Conservation (phyloP, 352 stramenopile species). For the Phytophthora hybrid region DNA sequence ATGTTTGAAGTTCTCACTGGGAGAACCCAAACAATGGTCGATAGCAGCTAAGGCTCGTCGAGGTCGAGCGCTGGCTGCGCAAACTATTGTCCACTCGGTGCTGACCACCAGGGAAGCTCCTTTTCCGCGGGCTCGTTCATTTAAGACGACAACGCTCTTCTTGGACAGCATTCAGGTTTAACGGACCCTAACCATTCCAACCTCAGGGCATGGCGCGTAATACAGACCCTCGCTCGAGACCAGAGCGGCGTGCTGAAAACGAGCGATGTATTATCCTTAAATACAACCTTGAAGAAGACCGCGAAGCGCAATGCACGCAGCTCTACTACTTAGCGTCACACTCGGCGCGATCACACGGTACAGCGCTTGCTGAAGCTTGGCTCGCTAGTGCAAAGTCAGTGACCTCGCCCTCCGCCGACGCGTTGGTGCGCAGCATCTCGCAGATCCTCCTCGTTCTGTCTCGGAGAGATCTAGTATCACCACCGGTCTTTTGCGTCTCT, state of each 20-base stretch:
- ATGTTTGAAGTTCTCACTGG: too few relatives aligned
- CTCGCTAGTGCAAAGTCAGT: slow-evolving; percentile 18
- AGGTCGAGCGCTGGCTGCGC: neutral
- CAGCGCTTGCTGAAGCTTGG: slow-evolving; percentile 15
- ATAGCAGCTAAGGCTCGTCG: neutral
- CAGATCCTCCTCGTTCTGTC: neutral
- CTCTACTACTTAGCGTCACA: slow-evolving; percentile 34
- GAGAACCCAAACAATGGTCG: neutral
- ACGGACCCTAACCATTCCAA: neutral
- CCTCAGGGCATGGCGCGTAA: slow-evolving; percentile 18
- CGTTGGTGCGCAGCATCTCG: slow-evolving; percentile 16
- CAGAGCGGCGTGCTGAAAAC: neutral
- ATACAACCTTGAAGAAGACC: slow-evolving; percentile 37
- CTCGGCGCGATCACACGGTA: slow-evolving; percentile 10
- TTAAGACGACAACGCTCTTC: slow-evolving; percentile 29
- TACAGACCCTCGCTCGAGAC: slow-evolving; percentile 26
- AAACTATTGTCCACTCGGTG: neutral
- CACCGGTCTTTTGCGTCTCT: slow-evolving; percentile 12
- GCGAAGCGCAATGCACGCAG: slow-evolving; percentile 18
- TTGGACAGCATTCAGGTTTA: slow-evolving; percentile 36
- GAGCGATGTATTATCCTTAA: slow-evolving; percentile 21
- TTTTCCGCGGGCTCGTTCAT: slow-evolving; percentile 23
- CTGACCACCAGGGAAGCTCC: neutral
- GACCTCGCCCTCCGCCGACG: slow-evolving; percentile 30
- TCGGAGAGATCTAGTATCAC: neutral